These are phyloP conservation scores for Ganoderma lingzhi DNA, from an alignment of 1,284 basidiomycete genomes.

Conservation along the genomic window DNA sequence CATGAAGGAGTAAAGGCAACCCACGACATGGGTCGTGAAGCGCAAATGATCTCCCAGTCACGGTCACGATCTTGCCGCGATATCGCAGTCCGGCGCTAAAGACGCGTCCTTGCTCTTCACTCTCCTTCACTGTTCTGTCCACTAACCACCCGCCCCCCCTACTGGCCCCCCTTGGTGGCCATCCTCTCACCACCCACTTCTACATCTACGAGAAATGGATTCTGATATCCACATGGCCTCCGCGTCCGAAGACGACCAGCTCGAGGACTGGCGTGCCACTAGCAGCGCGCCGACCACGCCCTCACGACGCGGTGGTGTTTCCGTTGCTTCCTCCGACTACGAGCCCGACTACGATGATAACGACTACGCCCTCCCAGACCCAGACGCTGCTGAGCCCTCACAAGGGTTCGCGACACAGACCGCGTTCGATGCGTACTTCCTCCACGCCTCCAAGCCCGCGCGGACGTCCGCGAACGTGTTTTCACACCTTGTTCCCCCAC, in stretches of 20 bases:
- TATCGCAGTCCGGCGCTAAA: background rate
- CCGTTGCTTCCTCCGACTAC: slow-evolving; percentile 20
- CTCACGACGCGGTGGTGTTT: slow-evolving; percentile 14
- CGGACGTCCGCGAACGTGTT: slow-evolving; percentile 83
- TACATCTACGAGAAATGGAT: slow-evolving; percentile 12
- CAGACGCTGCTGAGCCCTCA: slow-evolving; percentile 20
- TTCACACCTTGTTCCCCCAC: slow-evolving; percentile 73
- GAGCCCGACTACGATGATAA: slow-evolving; percentile 20
- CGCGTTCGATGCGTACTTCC: slow-evolving; percentile 87
- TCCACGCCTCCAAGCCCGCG: slow-evolving; percentile 64
- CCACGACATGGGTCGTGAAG: background rate
- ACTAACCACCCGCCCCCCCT: background rate
- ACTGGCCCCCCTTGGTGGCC: background rate
- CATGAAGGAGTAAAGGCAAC: background rate
- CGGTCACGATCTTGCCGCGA: background rate
- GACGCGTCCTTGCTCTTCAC: background rate
- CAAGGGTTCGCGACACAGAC: slow-evolving; percentile 47
- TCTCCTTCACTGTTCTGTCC: background rate
- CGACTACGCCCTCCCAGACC: slow-evolving; percentile 5
- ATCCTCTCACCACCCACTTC: background rate
- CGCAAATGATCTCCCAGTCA: background rate
- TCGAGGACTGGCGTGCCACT: slow-evolving; percentile 28
- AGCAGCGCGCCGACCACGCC: slow-evolving; percentile 28
- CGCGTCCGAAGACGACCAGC: slow-evolving; percentile 26
- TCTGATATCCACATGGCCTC: slow-evolving; percentile 23